These are phyloP conservation scores for Olyra latifolia DNA, from an alignment of 176 grass and related monocot genomes.

Conservation along the genomic window DNA sequence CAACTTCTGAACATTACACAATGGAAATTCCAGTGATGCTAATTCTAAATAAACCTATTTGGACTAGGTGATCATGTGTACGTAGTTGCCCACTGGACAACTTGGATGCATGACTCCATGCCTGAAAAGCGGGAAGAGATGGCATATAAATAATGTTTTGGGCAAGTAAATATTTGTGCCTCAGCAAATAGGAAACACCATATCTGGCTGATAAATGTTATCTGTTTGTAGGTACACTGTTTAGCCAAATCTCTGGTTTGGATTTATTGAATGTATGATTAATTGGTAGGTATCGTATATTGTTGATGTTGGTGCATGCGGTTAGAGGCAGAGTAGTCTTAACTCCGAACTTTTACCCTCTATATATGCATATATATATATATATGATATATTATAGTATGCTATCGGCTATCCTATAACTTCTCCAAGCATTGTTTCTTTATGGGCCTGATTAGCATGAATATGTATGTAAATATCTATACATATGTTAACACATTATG, in stretches of 20 bases:
- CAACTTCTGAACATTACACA: constrained; percentile 7
- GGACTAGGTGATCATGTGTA: background rate
- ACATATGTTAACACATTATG: background rate
- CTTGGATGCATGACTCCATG: background rate
- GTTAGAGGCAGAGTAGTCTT: background rate
- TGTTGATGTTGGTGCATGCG: background rate
- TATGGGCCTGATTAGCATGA: too few species aligned
- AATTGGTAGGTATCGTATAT: background rate
- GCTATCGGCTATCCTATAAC: background rate
- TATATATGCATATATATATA: background rate
- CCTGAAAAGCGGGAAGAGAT: background rate
- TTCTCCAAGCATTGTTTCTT: background rate
- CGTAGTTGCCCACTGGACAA: background rate
- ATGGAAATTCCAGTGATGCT: constrained; percentile 6
- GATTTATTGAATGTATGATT: background rate
- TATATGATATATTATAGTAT: too few species aligned
- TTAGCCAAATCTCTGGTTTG: background rate
- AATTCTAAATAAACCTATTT: background rate
- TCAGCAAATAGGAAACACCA: background rate
- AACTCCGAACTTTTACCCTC: background rate
- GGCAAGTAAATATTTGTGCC: background rate
- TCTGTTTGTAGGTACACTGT: background rate
- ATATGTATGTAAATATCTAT: too few species aligned
- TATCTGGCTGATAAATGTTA: background rate
- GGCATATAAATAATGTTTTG: background rate